Evolutionary conservation across 2,329 filamentous ascomycete species (phyloP), one percentile per base, ranked within the genome.

Genomic region (Ascochyta koolunga): DNA sequence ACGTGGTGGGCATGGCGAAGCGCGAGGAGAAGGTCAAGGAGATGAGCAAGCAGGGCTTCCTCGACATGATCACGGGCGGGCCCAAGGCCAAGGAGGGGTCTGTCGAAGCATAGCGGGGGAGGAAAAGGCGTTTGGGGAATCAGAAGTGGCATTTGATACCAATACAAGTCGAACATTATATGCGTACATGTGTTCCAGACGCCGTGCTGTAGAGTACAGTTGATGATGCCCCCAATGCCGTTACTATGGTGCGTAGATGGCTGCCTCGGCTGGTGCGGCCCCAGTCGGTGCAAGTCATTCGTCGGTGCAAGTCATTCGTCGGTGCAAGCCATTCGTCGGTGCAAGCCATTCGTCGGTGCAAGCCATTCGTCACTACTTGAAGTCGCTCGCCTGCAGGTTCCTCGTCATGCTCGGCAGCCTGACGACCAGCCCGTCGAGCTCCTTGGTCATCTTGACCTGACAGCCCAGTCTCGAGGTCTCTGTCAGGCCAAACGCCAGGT

Each of bases 31-130:
- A 89, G 79, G 83, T 96, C 46, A 95, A 91, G 62, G 93, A 98
- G 81, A 95, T 99, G 88, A 96, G 89, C 74, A 96, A 96, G 79
- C 90, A 97, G 78, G 93, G 93, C 0, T 99, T 98, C 78, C 77
- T 99, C 74, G 93, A 98, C 58, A 78, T 98, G 74, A 96, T 99
- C 72, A 82, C 81, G 36, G 80, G 82, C 13, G 80, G 84, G 70
- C 75, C 82, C 61, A 72, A 77, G 69, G 51, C 35, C 5, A 71
- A 70, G 57, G 68, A 68, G 53, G 63, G 54, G 32, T 40, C 41
- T n/a, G 52, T 55, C 2, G 52, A 50, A 11, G 51, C 46, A 29
- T 41, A 46, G 41, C 2, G 25, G 16, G 19, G 24, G 5, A 2
- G 19, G 7, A 6, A 16, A 19, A n/a, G 48, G 40, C 33, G 33